phyloP scores from a whole-genome alignment of 306 rosid species.

The Quercus robur region DNA sequence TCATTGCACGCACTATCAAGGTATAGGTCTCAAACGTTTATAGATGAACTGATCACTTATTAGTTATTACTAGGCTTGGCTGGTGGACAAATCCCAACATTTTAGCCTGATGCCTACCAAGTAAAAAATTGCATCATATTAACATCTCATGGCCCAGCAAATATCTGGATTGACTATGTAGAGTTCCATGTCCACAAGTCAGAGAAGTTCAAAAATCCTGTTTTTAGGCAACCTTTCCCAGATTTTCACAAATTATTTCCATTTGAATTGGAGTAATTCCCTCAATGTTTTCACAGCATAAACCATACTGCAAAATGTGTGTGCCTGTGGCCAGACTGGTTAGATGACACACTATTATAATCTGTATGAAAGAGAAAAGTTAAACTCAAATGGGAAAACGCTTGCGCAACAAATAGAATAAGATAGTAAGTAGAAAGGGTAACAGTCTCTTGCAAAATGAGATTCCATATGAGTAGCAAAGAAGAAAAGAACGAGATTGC shows the following conservation, averaged over 20 bases:
- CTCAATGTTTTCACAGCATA: not conserved
- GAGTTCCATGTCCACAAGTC: no score
- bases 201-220: no score
- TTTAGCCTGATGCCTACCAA: no score
- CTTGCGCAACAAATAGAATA: not conserved
- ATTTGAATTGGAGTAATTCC: no score
- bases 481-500: constrained; percentile 17
- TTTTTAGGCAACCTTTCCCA: no score
- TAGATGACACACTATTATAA: not conserved
- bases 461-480: not conserved
- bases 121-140: no score
- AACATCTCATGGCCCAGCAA: no score
- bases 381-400: not conserved
- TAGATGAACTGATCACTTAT: not conserved
- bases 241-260: no score
- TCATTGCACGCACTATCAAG: not conserved
- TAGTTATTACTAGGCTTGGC: not conserved
- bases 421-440: constrained; percentile 3
- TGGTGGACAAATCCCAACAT: no score
- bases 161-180: no score
- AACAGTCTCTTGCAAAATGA: not conserved
- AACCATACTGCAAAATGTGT: not conserved
- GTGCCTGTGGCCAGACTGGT: not conserved
- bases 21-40: not conserved
- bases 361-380: not conserved